Base-by-base conservation (phyloP, 805 yeast species). In the Yamadazyma phyllophila region DNA sequence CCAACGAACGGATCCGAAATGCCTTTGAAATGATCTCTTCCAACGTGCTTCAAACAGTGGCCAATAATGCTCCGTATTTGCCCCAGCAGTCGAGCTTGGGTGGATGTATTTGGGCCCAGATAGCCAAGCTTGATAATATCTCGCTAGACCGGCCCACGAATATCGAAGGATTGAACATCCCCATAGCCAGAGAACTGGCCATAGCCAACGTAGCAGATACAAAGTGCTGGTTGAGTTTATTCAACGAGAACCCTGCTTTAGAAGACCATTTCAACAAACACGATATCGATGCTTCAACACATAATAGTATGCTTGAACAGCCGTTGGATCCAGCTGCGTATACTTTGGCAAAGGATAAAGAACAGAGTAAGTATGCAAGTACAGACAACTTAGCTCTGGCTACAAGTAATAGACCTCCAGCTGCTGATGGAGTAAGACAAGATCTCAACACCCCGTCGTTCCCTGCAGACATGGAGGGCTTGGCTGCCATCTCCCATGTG, bases 11-110 rank as follows among this genome's bases (percentile, higher is more conserved):
- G 31, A 49, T 49, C 9, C 33, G 53, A 33, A 49, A 44, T 41
- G 53, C 53, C 15, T 49, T 49, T 41, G 53, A 49, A 41, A 43
- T 43, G 42, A 46, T 49, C 4, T 49, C 53, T 9, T 49, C 53
- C 2, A 46, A 35, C 29, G 48, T 49, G 11, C 42, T 49, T 41
- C 50, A 44, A 26, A 26, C 44, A 4, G 31, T 49, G 24, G 43
- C 49, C 13, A 40, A 37, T 26, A 46, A 42, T 11, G 41, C 50
- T 8, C 45, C 50, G 5, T 34, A 35, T 27, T 30, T 45, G 33
- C 46, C 44, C 8, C 45, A 35, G 27, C 44, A 41, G 1, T 14
- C 40, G 2, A 33, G 20, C 27, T 16, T 14, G 4, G 27, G 36
- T n/a, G 41, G 44, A 10, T 49, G 53, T 32, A 36, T 46, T 11